Percentiles rank a stretch among this genome's conserved stretches.
Conservation (phyloP, 1,139 yeast genomes). For the Yamadazyma oceani region DNA sequence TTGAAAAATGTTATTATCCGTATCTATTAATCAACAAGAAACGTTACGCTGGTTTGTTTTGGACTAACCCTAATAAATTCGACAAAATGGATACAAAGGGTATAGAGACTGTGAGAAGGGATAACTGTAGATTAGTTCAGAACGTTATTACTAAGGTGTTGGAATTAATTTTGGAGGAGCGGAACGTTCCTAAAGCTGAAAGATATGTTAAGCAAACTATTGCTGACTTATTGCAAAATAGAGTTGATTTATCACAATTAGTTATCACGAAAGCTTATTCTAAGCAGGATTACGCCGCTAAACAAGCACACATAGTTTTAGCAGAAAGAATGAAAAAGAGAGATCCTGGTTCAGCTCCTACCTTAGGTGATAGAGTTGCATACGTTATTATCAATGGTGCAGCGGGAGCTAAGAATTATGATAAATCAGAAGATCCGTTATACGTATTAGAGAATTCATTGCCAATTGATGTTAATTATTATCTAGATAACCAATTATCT, state of each 20-base stretch:
- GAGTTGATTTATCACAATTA: slow-evolving; percentile 88
- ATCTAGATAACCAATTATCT: slow-evolving; percentile 87
- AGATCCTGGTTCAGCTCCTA: slow-evolving; percentile 97
- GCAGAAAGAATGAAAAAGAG: slow-evolving; percentile 96
- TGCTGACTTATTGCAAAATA: slow-evolving; percentile 85
- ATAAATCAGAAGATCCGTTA: slow-evolving; percentile 95
- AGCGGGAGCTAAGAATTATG: slow-evolving; percentile 83
- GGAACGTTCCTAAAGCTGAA: slow-evolving; percentile 89
- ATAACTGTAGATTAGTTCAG: slow-evolving; percentile 92
- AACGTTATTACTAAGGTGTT: slow-evolving; percentile 91
- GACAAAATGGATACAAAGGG: slow-evolving; percentile 99
- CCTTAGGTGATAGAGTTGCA: slow-evolving; percentile 97
- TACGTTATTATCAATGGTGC: slow-evolving; percentile 84
- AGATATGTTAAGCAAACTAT: slow-evolving; percentile 82
- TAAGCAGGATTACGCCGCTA: slow-evolving; percentile 87
- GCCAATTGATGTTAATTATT: slow-evolving; percentile 93
- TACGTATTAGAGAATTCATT: slow-evolving; percentile 88
- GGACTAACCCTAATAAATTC: slow-evolving; percentile 88
- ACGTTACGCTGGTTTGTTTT: slow-evolving; percentile 93
- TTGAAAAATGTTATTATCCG: slow-evolving; percentile 96
- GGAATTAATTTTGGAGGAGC: slow-evolving; percentile 79
- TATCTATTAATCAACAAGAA: slow-evolving; percentile 91
- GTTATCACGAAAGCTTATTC: slow-evolving; percentile 94
- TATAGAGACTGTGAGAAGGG: slow-evolving; percentile 96
- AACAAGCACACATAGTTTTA: slow-evolving; percentile 95